Base-by-base conservation (phyloP, 1,284 basidiomycete species). In the Trametes polyzona region DNA sequence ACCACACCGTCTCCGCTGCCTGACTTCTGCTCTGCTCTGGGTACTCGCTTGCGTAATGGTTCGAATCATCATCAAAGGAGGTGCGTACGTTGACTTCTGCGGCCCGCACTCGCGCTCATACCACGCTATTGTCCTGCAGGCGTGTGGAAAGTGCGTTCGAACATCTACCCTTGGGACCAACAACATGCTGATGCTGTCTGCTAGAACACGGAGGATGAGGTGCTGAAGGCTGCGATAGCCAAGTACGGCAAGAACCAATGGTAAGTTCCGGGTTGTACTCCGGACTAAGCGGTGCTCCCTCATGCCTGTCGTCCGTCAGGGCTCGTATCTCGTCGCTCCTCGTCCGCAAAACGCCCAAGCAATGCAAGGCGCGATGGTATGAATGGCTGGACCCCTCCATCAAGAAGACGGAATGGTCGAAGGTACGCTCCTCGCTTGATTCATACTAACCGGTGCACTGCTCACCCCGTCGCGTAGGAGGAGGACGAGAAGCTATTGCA, bases 351-450 rank as follows among this genome's bases (percentile, higher is more conserved):
- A 99, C 97, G 11, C 96, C 97, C 11, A 99, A 99, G 74, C 97
- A 99, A 78, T 99, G 97, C 80, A 99, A 99, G 76, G 97, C 96
- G 3, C 86, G 93, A 57, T 99, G 97, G 97, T 98, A 98, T 74
- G 97, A 99, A 78, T 99, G 97, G 97, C 80, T 99, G 52, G 97
- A 99, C 75, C 97, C 97, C 7, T 96, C 95, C 47, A 99, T 99
- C 78, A 99, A 98, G 76, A 99, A 99, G 82, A 98, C 96, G 33
- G 97, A 99, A 74, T 98, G 95, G 95, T 96, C 94, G 43, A 97
- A 97, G 78, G 94, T 90, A 60, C 57, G 81, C 74, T 11, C 9
- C 24, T 12, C 30, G 21, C 1, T 37, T 9, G 26, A 14, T n/a
- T 14, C 4, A 14, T 16, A 2, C 10, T 16, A 24, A 2, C 6